These are phyloP conservation scores for Coix lacrymajobi DNA, from an alignment of 176 grass and related monocot genomes.

Conservation along the genomic window DNA sequence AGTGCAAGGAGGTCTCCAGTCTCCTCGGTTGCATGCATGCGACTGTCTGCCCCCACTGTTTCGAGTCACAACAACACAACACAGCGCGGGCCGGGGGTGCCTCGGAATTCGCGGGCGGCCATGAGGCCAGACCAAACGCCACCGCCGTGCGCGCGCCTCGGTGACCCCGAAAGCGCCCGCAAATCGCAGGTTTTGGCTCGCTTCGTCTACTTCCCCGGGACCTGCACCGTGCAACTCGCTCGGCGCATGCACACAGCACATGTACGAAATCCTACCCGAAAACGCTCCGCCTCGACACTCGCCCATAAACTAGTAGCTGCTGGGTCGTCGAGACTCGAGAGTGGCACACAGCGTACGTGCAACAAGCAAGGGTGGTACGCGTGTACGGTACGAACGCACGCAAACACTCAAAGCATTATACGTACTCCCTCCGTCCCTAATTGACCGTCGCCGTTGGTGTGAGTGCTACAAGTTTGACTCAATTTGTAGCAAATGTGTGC, in stretches of 20 bases:
- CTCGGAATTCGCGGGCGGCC: conserved; percentile 44
- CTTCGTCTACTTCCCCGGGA: neutral
- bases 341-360: neutral
- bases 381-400: no score
- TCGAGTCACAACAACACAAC: conserved; percentile 74
- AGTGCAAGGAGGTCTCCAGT: neutral
- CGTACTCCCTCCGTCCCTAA: no score
- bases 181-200: conserved; percentile 32
- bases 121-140: neutral
- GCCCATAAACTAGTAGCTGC: neutral
- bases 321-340: neutral
- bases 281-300: conserved; percentile 19
- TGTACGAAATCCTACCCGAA: conserved; percentile 33
- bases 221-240: conserved; percentile 23
- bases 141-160: conserved; percentile 22
- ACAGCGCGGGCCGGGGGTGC: neutral
- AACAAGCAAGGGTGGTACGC: no score
- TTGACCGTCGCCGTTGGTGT: no score
- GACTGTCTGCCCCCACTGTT: conserved; percentile 50
- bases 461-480: no score
- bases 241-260: no score
- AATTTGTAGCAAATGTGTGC: no score
- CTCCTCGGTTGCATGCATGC: conserved; percentile 44
- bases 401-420: no score
- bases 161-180: conserved; percentile 40